phyloP scores from a whole-genome alignment of 1,139 yeast species.

The Candida tetrigidarum region DNA sequence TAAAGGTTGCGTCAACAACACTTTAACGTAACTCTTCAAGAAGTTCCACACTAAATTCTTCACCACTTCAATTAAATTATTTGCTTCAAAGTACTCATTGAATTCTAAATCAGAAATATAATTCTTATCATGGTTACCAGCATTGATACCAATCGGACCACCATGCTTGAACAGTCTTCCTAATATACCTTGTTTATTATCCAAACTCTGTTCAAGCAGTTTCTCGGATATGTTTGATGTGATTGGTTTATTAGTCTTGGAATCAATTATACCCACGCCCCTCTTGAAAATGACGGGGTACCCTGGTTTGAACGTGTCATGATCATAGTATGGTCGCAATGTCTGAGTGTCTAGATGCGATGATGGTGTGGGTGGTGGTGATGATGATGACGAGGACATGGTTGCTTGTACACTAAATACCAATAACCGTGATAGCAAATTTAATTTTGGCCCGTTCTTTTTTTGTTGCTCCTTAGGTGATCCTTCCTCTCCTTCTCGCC shows the following conservation, averaged over 20 bases:
- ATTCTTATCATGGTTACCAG: constrained; percentile 40
- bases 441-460: not conserved
- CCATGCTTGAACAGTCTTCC: constrained; percentile 17
- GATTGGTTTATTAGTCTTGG: constrained; percentile 40
- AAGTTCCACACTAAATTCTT: constrained; percentile 62
- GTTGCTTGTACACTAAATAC: not conserved
- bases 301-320: constrained; percentile 70
- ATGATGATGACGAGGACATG: not conserved
- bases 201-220: constrained; percentile 20
- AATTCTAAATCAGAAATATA: constrained; percentile 68
- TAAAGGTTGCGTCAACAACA: constrained; percentile 82
- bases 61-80: constrained; percentile 57
- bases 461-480: not conserved
- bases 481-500: not conserved
- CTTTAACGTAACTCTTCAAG: constrained; percentile 66
- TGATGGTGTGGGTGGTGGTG: constrained; percentile 8
- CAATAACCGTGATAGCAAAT: not conserved
- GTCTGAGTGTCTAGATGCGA: constrained; percentile 16
- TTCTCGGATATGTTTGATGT: constrained; percentile 28
- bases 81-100: constrained; percentile 64
- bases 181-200: constrained; percentile 16
- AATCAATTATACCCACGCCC: constrained; percentile 59
- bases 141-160: constrained; percentile 25
- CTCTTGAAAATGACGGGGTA: constrained; percentile 64
- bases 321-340: constrained; percentile 75